A percentile compares a stretch with the other conserved stretches of the same genome.
Conservation (phyloP, 1,284 basidiomycete species). For the Irpex sp. region DNA sequence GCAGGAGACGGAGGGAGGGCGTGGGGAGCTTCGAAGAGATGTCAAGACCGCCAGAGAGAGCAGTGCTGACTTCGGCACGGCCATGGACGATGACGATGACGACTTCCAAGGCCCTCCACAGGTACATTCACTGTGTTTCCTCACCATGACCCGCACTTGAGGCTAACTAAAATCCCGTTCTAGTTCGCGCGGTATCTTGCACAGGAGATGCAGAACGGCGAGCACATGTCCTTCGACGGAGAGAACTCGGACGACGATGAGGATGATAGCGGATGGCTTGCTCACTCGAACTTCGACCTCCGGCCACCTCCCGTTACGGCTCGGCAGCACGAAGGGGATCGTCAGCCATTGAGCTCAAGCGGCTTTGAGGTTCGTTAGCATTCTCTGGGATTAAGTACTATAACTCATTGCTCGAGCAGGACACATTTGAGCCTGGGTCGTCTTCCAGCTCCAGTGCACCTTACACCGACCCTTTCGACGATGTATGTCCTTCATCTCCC, state of each 20-base stretch:
- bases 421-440: slow-evolving; percentile 46
- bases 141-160: not conserved
- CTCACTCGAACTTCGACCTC: slow-evolving; percentile 68
- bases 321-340: slow-evolving; percentile 41
- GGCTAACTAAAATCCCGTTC: not conserved
- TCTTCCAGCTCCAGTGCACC: slow-evolving; percentile 17
- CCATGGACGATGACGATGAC: slow-evolving; percentile 43
- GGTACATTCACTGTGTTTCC: slow-evolving; percentile 32
- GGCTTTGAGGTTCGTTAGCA: slow-evolving; percentile 55
- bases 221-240: slow-evolving; percentile 35
- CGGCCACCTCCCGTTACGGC: slow-evolving; percentile 53
- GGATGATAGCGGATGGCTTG: slow-evolving; percentile 74
- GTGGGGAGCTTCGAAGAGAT: slow-evolving; percentile 58
- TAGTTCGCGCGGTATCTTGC: slow-evolving; percentile 76
- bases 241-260: slow-evolving; percentile 60
- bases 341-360: slow-evolving; percentile 46
- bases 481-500: slow-evolving; percentile 18
- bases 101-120: slow-evolving; percentile 42
- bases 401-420: slow-evolving; percentile 32
- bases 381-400: not conserved
- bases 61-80: slow-evolving; percentile 67
- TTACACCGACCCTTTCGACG: slow-evolving; percentile 52
- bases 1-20: slow-evolving; percentile 27
- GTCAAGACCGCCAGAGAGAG: slow-evolving; percentile 41
- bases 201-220: slow-evolving; percentile 62